These are phyloP conservation scores for Penicillium sp. DNA, from an alignment of 2,329 filamentous ascomycete species.

Conservation along the genomic window DNA sequence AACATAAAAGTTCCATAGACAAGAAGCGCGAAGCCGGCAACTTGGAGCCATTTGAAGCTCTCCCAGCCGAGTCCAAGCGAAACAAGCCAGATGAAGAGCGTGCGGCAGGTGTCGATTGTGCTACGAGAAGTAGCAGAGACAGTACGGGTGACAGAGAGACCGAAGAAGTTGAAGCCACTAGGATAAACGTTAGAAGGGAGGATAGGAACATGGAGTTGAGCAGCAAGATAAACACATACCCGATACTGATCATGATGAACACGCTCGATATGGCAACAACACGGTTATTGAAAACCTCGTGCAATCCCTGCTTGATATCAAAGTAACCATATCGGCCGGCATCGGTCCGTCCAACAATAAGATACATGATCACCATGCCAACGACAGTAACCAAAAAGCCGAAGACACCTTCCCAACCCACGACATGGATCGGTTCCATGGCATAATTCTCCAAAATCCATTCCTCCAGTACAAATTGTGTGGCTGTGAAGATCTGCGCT, in stretches of 20 bases:
- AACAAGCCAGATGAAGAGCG: slow-evolving; percentile 96
- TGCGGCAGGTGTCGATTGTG: slow-evolving; percentile 96
- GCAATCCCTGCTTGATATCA: slow-evolving; percentile 82
- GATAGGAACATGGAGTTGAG: not conserved
- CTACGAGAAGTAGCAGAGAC: slow-evolving; percentile 92
- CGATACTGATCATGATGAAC: slow-evolving; percentile 96
- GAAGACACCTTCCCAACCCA: slow-evolving; percentile 95
- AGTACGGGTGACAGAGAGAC: slow-evolving; percentile 82
- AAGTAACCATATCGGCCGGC: slow-evolving; percentile 80
- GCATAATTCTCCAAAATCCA: slow-evolving; percentile 79
- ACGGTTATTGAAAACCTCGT: slow-evolving; percentile 71
- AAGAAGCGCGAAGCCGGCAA: slow-evolving; percentile 79
- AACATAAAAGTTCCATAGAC: slow-evolving; percentile 97
- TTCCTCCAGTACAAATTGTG: slow-evolving; percentile 94
- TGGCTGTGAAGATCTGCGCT: slow-evolving; percentile 94
- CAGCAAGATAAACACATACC: slow-evolving; percentile 57
- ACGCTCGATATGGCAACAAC: slow-evolving; percentile 74
- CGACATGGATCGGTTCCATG: slow-evolving; percentile 84
- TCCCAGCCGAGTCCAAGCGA: slow-evolving; percentile 94
- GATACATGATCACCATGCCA: slow-evolving; percentile 77
- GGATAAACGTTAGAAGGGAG: not conserved
- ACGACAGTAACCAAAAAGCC: slow-evolving; percentile 78
- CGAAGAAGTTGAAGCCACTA: slow-evolving; percentile 98
- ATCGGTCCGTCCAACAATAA: slow-evolving; percentile 71
- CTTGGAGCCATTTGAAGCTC: slow-evolving; percentile 95